Evolutionary conservation across 257 asterid genomes (phyloP).

Genomic region (Fraxinus excelsior): DNA sequence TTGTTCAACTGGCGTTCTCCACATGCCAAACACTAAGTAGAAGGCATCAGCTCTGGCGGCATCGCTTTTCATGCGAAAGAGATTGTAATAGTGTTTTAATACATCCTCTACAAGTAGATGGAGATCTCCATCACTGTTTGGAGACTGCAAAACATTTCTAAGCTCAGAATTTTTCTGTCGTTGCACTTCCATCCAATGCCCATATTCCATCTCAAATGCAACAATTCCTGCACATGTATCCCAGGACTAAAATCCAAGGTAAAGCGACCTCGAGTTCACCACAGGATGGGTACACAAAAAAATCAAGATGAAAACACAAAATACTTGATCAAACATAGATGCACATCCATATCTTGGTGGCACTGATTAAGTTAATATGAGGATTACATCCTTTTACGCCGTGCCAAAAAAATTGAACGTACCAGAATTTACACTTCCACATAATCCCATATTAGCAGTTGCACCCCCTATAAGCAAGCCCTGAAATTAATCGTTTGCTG

Average conservation of each 20-base stretch:
- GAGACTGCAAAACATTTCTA: slow-evolving; percentile 58
- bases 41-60: slow-evolving; percentile 84
- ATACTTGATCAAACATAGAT: not conserved
- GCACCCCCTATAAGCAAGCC: slow-evolving; percentile 61
- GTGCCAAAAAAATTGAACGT: not conserved
- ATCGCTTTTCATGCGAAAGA: slow-evolving; percentile 72
- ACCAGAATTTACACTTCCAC: slow-evolving; percentile 63
- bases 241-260: not conserved
- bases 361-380: too few relatives aligned
- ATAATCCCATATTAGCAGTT: slow-evolving; percentile 46
- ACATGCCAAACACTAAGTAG: slow-evolving; percentile 78
- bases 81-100: slow-evolving; percentile 63
- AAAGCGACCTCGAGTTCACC: not conserved
- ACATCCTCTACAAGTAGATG: slow-evolving; percentile 53
- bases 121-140: slow-evolving; percentile 56
- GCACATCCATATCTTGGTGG: too few relatives aligned
- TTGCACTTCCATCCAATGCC: slow-evolving; percentile 76
- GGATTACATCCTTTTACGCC: not conserved
- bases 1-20: slow-evolving; percentile 84
- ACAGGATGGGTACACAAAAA: not conserved
- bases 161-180: slow-evolving; percentile 61
- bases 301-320: not conserved
- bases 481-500: slow-evolving; percentile 33
- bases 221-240: slow-evolving; percentile 48
- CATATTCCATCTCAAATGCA: slow-evolving; percentile 77